These are phyloP conservation scores for Leucocoprinus sp. DNA, from an alignment of 768 basidiomycete genomes.

Conservation along the genomic window DNA sequence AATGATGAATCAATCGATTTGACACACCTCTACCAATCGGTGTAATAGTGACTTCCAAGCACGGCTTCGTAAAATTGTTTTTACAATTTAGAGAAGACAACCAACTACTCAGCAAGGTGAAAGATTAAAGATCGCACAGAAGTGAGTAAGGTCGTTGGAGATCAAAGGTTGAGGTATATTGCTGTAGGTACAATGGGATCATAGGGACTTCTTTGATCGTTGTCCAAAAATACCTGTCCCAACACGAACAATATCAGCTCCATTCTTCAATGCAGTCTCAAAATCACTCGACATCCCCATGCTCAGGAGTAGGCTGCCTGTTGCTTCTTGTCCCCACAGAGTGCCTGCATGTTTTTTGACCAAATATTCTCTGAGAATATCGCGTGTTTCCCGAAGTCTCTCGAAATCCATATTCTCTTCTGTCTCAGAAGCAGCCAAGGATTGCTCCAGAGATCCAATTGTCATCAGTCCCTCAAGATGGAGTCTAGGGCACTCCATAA, in stretches of 20 bases:
- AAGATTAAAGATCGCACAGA: neutral
- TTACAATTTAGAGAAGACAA: too few relatives aligned
- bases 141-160: neutral
- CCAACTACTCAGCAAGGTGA: conserved; percentile 24
- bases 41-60: too few relatives aligned
- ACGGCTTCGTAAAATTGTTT: too few relatives aligned
- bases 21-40: too few relatives aligned
- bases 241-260: conserved; percentile 84
- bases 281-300: conserved; percentile 99
- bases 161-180: neutral
- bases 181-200: neutral
- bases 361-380: conserved; percentile 43
- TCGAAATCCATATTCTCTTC: conserved; percentile 66
- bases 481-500: conserved; percentile 66
- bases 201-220: conserved; percentile 43
- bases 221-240: conserved; percentile 87
- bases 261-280: conserved; percentile 73
- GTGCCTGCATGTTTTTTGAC: conserved; percentile 15
- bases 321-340: conserved; percentile 39
- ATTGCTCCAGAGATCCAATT: conserved; percentile 78
- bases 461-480: conserved; percentile 90
- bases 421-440: conserved; percentile 41
- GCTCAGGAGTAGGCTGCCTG: conserved; percentile 53
- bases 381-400: conserved; percentile 54
- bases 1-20: too few relatives aligned